Percentiles rank a stretch among this genome's conserved stretches.
Conservation (phyloP, 2,329 filamentous ascomycete genomes). For the Alternaria atra region DNA sequence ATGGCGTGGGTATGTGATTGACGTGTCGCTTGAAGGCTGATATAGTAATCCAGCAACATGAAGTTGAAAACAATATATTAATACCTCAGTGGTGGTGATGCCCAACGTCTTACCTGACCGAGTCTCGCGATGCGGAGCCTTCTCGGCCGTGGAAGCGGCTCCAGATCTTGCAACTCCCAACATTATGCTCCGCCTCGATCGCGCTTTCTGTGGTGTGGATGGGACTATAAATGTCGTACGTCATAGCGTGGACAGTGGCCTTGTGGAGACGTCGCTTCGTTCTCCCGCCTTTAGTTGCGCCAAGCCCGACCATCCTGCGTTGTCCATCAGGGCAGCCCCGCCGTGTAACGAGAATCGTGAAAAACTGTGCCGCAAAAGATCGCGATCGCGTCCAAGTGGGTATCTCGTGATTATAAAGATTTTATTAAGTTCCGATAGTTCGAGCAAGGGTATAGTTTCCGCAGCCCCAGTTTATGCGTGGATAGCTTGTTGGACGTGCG, state of each 20-base stretch:
- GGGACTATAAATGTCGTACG: slow-evolving; percentile 20
- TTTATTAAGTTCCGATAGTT: background rate
- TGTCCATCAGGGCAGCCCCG: slow-evolving; percentile 24
- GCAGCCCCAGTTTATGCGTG: slow-evolving; percentile 56
- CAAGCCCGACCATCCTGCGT: slow-evolving; percentile 30
- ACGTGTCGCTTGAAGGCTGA: slow-evolving; percentile 1
- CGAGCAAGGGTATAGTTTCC: background rate
- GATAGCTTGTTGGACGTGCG: slow-evolving; percentile 81
- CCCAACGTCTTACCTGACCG: slow-evolving; percentile 8
- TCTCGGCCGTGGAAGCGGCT: slow-evolving; percentile 42
- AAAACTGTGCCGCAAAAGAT: slow-evolving; percentile 15
- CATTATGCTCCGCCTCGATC: slow-evolving; percentile 17
- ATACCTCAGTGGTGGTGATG: slow-evolving; percentile 30
- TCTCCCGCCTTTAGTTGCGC: slow-evolving; percentile 35
- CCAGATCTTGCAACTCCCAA: slow-evolving; percentile 12
- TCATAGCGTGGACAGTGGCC: slow-evolving; percentile 29
- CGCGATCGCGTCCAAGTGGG: slow-evolving; percentile 17
- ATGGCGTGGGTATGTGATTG: slow-evolving; percentile 14
- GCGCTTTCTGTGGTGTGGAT: slow-evolving; percentile 14
- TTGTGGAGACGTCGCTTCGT: slow-evolving; percentile 19
- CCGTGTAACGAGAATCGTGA: slow-evolving; percentile 18
- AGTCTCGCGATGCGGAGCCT: slow-evolving; percentile 4
- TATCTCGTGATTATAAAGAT: slow-evolving; percentile 15
- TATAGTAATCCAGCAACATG: slow-evolving; percentile 4
- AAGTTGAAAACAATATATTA: slow-evolving; percentile 27